Conservation (phyloP, 2,329 filamentous ascomycete species). For the Microcyclosporella mali region DNA sequence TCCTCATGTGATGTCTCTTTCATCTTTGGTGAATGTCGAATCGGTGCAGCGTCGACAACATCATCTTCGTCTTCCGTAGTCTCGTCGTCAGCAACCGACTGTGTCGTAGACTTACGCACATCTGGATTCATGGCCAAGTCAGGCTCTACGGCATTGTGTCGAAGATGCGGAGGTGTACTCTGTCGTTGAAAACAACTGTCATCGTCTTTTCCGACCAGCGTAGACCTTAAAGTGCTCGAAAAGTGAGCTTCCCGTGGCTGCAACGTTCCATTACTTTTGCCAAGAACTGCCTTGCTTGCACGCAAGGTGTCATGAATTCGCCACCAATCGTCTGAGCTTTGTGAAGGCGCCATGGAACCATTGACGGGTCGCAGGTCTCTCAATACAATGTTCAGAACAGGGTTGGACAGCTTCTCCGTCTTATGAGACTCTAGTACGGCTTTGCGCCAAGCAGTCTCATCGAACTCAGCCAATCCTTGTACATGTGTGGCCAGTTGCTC, state of each 20-base stretch:
- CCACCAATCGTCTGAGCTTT: not conserved
- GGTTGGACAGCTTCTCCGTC: constrained; percentile 7
- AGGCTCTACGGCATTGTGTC: constrained; percentile 19
- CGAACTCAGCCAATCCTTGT: constrained; percentile 50
- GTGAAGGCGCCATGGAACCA: not conserved
- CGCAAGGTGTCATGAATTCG: not conserved
- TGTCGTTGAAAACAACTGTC: constrained; percentile 23
- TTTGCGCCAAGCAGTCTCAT: constrained; percentile 40
- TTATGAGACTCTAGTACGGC: constrained; percentile 1
- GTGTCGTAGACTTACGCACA: not conserved
- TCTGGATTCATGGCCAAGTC: not conserved
- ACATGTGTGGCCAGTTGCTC: constrained; percentile 50
- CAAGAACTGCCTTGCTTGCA: not conserved
- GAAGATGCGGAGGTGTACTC: constrained; percentile 22
- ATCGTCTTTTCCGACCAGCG: constrained; percentile 4
- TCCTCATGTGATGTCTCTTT: constrained; percentile 10
- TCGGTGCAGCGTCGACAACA: constrained; percentile 32
- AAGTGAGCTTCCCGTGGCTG: not conserved
- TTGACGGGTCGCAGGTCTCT: constrained; percentile 8
- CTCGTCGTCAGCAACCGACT: constrained; percentile 24
- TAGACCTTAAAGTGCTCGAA: not conserved
- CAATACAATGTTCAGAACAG: constrained; percentile 14
- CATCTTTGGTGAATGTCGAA: constrained; percentile 3
- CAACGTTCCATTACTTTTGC: not conserved
- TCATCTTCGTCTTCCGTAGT: constrained; percentile 37